These are phyloP conservation scores for Suillus luteus DNA, from an alignment of 768 basidiomycete genomes.

Conservation along the genomic window DNA sequence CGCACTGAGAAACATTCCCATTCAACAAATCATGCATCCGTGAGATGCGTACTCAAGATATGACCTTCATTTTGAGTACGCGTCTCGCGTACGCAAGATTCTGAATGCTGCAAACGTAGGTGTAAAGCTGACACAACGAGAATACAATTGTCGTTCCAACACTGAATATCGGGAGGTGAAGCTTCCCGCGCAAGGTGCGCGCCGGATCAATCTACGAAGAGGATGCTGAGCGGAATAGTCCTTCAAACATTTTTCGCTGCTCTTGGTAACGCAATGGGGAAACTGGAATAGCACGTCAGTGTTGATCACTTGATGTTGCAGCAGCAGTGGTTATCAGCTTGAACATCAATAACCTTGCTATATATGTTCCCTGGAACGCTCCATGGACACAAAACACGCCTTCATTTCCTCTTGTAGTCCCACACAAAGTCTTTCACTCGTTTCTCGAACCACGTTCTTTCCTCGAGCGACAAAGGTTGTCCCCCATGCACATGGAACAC, in stretches of 20 bases:
- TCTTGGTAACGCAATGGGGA: neutral
- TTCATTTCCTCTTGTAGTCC: neutral
- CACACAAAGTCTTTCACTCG: neutral
- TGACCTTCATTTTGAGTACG: neutral
- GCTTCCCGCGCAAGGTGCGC: neutral
- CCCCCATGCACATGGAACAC: constrained; percentile 8
- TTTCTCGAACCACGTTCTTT: neutral
- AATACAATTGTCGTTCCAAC: neutral
- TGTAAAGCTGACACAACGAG: neutral
- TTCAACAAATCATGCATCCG: neutral
- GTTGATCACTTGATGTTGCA: neutral
- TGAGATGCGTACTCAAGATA: neutral
- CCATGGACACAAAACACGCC: neutral
- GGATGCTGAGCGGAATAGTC: neutral
- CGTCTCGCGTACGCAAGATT: neutral
- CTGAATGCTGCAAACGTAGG: neutral
- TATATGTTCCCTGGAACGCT: neutral
- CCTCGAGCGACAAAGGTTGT: neutral
- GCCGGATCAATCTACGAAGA: neutral
- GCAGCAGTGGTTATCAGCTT: neutral
- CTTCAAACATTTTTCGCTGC: neutral
- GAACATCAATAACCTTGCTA: neutral
- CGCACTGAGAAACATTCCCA: neutral
- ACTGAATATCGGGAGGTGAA: neutral
- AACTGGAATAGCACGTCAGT: neutral